Evolutionary conservation across 305 asterid genomes (phyloP), one percentile per base, ranked within the genome.

Genomic region (Fraxinus sp.): DNA sequence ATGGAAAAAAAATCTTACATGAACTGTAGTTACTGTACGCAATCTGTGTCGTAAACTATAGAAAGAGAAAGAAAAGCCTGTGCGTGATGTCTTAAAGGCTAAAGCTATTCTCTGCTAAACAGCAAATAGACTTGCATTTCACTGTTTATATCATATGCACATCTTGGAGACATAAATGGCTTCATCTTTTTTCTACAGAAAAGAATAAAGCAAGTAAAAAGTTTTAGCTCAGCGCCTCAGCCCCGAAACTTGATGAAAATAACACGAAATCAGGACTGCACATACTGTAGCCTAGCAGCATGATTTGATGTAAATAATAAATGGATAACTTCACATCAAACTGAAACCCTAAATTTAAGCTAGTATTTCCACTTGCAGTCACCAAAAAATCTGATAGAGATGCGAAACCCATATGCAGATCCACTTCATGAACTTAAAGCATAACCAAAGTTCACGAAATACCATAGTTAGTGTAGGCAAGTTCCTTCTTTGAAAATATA

Each of bases 281-380:
- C 22, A 32, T 35, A 77, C 84, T 83, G 81, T 64, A 41, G 14
- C 16, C 36, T 41, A 80, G 78, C 85, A 41, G 74, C 20, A 52
- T 22, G 33, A 43, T 24, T 32, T 64, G 20, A 35, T 33, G 62
- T 71, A 26, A 37, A 49, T 79, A 35, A 78, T 79, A 74, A 16
- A 64, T 43, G 70, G 70, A 75, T 30, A 49, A 87, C 82, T 49
- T 62, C 75, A 57, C 78, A 74, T 52, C 26, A 24, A 77, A 26
- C 78, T 20, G 80, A 88, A 86, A 89, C 91, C 91, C 87, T 83
- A 81, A 71, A 75, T 71, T 75, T 52, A 49, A 43, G 46, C 30
- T 46, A 52, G 33, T 9, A 8, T 71, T 37, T n/a, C 1, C 41
- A 11, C 46, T 68, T 78, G 73, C 57, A 49, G 5, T 75, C 77